phyloP scores from a whole-genome alignment of 495 filamentous ascomycete species.

The Delitschia confertaspora region DNA sequence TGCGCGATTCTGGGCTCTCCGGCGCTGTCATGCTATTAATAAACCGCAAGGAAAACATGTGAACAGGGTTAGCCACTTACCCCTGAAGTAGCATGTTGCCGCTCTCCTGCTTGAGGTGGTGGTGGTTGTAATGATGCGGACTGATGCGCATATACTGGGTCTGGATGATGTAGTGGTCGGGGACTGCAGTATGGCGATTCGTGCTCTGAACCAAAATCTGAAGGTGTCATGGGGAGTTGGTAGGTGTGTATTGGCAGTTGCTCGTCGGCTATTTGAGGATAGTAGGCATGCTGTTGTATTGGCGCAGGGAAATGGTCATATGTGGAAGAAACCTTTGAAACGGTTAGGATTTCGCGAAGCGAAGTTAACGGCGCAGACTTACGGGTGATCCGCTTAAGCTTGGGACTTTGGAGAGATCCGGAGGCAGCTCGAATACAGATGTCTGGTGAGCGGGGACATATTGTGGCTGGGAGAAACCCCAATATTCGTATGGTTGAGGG shows the following conservation, averaged over 20 bases:
- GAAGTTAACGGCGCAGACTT: constrained; percentile 4
- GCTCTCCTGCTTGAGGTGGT: constrained; percentile 8
- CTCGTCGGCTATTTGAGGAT: constrained; percentile 23
- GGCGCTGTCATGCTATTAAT: constrained; percentile 17
- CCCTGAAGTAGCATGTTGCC: constrained; percentile 25
- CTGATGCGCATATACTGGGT: constrained; percentile 13
- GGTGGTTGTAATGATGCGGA: too few relatives aligned
- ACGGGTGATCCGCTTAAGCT: constrained; percentile 27
- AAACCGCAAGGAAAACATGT: not conserved
- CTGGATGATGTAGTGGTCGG: constrained; percentile 10
- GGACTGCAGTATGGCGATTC: constrained; percentile 30
- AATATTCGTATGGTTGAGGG: constrained; percentile 28
- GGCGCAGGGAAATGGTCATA: constrained; percentile 22
- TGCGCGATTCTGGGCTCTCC: constrained; percentile 29
- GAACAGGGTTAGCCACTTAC: constrained; percentile 13
- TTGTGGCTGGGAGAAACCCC: constrained; percentile 24
- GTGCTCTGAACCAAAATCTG: constrained; percentile 30
- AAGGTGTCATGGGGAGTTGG: constrained; percentile 27
- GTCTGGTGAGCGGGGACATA: constrained; percentile 25
- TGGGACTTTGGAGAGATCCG: constrained; percentile 22
- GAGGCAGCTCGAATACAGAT: constrained; percentile 23
- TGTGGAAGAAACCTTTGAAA: constrained; percentile 23
- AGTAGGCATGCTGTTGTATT: constrained; percentile 18
- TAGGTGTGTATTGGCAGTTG: constrained; percentile 17
- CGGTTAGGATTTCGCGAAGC: constrained; percentile 1